These are phyloP conservation scores for Yamadazyma membranifaciens DNA, from an alignment of 1,139 yeast genomes.

Conservation along the genomic window DNA sequence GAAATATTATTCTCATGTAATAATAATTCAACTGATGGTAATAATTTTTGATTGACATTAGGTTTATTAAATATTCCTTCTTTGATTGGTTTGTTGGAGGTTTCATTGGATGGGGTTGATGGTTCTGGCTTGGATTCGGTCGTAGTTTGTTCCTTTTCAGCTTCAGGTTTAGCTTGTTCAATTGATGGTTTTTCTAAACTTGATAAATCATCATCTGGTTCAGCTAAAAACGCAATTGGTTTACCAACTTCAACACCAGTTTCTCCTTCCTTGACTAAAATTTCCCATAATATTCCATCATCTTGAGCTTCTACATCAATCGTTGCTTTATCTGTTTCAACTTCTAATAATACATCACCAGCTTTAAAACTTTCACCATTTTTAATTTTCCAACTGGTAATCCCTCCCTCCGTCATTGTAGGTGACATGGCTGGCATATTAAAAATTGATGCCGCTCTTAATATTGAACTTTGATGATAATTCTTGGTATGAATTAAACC, in stretches of 20 bases:
- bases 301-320: slow-evolving; percentile 93
- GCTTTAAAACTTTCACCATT: slow-evolving; percentile 75
- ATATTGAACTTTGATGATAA: slow-evolving; percentile 19
- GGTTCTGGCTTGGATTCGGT: slow-evolving; percentile 14
- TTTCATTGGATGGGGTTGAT: slow-evolving; percentile 6
- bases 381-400: slow-evolving; percentile 88
- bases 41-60: slow-evolving; percentile 60
- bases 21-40: slow-evolving; percentile 79
- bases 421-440: slow-evolving; percentile 99
- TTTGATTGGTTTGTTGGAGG: not conserved
- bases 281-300: slow-evolving; percentile 85
- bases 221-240: slow-evolving; percentile 87
- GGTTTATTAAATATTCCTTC: slow-evolving; percentile 40
- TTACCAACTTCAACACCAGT: slow-evolving; percentile 82
- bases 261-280: slow-evolving; percentile 67
- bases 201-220: slow-evolving; percentile 77
- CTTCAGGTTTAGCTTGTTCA: slow-evolving; percentile 14
- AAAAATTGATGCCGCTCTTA: slow-evolving; percentile 56
- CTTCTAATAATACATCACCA: slow-evolving; percentile 86
- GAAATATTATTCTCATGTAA: slow-evolving; percentile 63
- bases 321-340: slow-evolving; percentile 92
- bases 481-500: not conserved
- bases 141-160: slow-evolving; percentile 12
- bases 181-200: slow-evolving; percentile 58
- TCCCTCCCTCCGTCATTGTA: slow-evolving; percentile 97